phyloP scores from a whole-genome alignment of 1,284 basidiomycete genomes.

The Quambalaria eucalypti region DNA sequence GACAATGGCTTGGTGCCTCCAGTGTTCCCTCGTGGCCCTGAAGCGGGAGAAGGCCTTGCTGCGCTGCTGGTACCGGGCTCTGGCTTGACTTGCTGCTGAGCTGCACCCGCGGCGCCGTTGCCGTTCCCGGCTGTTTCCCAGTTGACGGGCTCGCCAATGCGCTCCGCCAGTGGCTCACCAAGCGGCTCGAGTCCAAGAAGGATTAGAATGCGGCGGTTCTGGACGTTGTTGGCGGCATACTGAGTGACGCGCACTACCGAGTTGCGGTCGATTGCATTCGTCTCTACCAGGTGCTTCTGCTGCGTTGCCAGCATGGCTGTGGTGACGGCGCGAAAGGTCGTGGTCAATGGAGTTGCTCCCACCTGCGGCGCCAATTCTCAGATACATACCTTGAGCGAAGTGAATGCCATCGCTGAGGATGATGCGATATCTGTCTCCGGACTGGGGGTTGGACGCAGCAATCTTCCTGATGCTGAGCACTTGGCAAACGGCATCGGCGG shows the following conservation, averaged over 20 bases:
- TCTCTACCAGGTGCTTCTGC: constrained; percentile 67
- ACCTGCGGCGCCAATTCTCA: neutral
- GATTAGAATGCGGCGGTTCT: constrained; percentile 72
- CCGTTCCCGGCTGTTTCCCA: neutral
- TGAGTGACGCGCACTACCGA: constrained; percentile 66
- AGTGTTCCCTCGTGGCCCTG: neutral
- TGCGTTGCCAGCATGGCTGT: constrained; percentile 85
- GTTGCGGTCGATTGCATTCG: constrained; percentile 63
- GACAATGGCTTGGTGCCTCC: neutral
- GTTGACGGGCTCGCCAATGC: constrained; percentile 27
- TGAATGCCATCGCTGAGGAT: constrained; percentile 44
- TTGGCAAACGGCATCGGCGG: constrained; percentile 36
- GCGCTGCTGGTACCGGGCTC: neutral
- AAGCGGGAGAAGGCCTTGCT: neutral
- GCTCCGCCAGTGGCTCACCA: constrained; percentile 16
- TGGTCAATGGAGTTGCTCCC: neutral
- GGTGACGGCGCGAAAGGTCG: neutral
- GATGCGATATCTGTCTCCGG: constrained; percentile 40
- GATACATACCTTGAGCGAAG: constrained; percentile 33
- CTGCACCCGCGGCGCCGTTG: neutral
- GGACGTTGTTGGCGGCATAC: constrained; percentile 74
- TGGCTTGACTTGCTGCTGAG: constrained; percentile 18
- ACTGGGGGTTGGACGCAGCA: constrained; percentile 21
- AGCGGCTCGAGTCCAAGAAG: constrained; percentile 61
- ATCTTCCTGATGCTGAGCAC: constrained; percentile 45